Evolutionary conservation across 129 eudicot genomes (phyloP).

Genomic region (Solidago caesia): DNA sequence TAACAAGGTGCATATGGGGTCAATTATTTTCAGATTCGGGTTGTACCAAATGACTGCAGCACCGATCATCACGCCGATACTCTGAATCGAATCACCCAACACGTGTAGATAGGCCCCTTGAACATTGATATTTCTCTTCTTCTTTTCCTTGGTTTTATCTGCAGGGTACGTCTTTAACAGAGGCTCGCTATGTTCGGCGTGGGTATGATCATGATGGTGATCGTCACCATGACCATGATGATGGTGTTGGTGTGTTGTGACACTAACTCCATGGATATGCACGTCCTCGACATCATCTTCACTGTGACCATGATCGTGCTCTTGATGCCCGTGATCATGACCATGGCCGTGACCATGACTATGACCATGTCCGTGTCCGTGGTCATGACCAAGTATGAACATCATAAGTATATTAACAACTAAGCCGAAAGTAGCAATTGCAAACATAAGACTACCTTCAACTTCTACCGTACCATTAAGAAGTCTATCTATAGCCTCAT

Average conservation of each 20-base stretch:
- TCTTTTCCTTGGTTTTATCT: constrained; percentile 20
- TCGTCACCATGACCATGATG: constrained; percentile 21
- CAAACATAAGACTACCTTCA: constrained; percentile 62
- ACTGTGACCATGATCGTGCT: constrained; percentile 28
- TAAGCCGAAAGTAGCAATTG: constrained; percentile 58
- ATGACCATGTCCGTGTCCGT: constrained; percentile 42
- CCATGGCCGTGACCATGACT: constrained; percentile 36
- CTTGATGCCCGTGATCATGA: constrained; percentile 28
- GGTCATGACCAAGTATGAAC: constrained; percentile 54
- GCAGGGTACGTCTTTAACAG: constrained; percentile 30
- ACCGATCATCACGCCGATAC: constrained; percentile 64
- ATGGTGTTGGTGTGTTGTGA: constrained; percentile 41
- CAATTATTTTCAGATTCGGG: constrained; percentile 56
- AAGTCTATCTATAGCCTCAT: constrained; percentile 56
- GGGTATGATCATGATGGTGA: constrained; percentile 32
- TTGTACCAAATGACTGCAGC: constrained; percentile 66
- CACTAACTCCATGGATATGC: constrained; percentile 44
- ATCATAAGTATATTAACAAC: constrained; percentile 58
- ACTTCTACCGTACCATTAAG: constrained; percentile 51
- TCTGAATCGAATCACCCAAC: constrained; percentile 60
- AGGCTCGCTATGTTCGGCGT: constrained; percentile 35
- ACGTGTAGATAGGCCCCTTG: constrained; percentile 72
- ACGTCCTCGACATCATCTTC: constrained; percentile 38
- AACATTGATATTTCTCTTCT: constrained; percentile 47
- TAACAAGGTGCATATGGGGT: constrained; percentile 59